phyloP scores from a whole-genome alignment of 495 filamentous ascomycete species.

The Neurospora terricola region DNA sequence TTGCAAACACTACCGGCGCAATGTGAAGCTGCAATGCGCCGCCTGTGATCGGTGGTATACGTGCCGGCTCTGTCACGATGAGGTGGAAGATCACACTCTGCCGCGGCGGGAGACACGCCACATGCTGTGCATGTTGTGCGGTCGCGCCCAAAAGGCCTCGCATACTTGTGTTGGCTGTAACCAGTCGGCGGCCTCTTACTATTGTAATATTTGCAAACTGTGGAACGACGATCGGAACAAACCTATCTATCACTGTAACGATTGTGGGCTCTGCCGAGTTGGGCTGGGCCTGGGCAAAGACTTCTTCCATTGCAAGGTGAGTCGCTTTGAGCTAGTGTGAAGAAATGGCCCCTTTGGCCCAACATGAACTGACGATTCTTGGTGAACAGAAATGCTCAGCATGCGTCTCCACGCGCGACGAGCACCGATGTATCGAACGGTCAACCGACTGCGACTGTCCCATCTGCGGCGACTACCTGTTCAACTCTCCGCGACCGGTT shows the following conservation, averaged over 20 bases:
- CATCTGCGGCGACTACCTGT: constrained; percentile 97
- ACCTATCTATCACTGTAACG: constrained; percentile 91
- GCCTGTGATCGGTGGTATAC: constrained; percentile 89
- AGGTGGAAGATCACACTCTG: constrained; percentile 70
- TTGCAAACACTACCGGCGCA: constrained; percentile 88
- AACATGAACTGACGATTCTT: neutral
- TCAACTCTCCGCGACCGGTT: constrained; percentile 79
- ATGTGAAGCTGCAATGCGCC: constrained; percentile 90
- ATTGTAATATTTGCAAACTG: constrained; percentile 87
- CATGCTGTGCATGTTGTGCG: constrained; percentile 98
- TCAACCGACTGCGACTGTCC: constrained; percentile 94
- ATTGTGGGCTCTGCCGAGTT: constrained; percentile 91
- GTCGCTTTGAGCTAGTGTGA: constrained; percentile 8
- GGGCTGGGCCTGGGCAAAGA: constrained; percentile 91
- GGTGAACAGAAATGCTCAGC: constrained; percentile 66
- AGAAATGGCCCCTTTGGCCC: neutral
- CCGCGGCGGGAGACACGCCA: constrained; percentile 75
- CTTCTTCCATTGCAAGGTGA: constrained; percentile 94
- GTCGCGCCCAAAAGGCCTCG: constrained; percentile 69
- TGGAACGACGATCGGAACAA: constrained; percentile 93
- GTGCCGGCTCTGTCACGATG: constrained; percentile 92
- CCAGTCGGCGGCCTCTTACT: constrained; percentile 77
- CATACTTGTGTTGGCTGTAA: constrained; percentile 70
- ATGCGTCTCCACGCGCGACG: constrained; percentile 71
- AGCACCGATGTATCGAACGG: constrained; percentile 91